A percentile compares a stretch with the other conserved stretches of the same genome.
These are phyloP conservation scores for Acacia acuminata DNA, from an alignment of 306 rosid species.

Conservation along the genomic window DNA sequence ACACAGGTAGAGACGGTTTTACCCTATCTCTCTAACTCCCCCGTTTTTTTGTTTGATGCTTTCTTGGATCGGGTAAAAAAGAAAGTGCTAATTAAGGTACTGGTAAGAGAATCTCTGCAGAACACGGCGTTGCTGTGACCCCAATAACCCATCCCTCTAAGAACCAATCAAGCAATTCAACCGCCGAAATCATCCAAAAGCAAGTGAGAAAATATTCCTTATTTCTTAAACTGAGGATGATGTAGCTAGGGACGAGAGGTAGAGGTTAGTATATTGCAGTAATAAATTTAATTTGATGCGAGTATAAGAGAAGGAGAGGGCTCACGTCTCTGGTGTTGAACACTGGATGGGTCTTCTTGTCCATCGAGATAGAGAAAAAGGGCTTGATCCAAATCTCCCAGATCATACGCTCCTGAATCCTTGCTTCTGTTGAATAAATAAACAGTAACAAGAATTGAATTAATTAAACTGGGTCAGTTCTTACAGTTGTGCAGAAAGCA, in stretches of 20 bases:
- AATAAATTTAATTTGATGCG: not conserved
- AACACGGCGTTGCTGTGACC: conserved; percentile 66
- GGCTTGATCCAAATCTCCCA: conserved; percentile 93
- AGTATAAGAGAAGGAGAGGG: conserved; percentile 7
- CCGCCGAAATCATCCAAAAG: conserved; percentile 22
- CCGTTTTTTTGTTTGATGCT: not conserved
- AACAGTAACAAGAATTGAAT: not conserved
- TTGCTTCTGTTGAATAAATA: conserved; percentile 48
- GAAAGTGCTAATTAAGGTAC: conserved; percentile 48
- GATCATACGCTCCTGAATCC: conserved; percentile 74
- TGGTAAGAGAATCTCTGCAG: conserved; percentile 41
- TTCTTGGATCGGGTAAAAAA: conserved; percentile 68
- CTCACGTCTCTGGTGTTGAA: conserved; percentile 81
- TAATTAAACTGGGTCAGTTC: not conserved
- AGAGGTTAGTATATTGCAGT: not conserved
- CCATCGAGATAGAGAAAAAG: conserved; percentile 92
- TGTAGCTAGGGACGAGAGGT: not conserved
- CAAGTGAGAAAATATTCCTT: conserved; percentile 24
- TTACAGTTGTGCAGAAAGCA: not conserved
- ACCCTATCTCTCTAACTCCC: not conserved
- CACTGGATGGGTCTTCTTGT: conserved; percentile 54
- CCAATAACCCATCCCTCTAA: conserved; percentile 33
- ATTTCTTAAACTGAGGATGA: conserved; percentile 25
- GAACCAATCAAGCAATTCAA: conserved; percentile 28
- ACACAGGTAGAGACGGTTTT: conserved; percentile 14